Evolutionary conservation across 2,329 filamentous ascomycete species (phyloP).

Genomic region (Didymella segeticola): DNA sequence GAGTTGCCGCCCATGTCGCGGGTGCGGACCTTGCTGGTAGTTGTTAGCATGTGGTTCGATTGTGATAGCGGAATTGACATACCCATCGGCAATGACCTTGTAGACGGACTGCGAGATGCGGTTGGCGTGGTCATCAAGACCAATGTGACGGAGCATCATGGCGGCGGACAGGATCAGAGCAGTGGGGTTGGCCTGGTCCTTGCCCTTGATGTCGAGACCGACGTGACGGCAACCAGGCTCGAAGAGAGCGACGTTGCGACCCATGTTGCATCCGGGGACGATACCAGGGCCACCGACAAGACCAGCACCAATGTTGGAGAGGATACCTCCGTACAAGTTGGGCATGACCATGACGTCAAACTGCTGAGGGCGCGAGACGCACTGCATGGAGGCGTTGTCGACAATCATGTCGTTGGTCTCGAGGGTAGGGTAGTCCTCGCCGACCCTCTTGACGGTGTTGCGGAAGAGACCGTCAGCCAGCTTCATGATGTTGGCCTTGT

Average conservation of each 20-base stretch:
- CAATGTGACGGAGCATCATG: conserved; percentile 97
- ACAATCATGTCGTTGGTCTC: conserved; percentile 99
- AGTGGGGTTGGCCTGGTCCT: conserved; percentile 98
- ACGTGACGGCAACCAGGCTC: conserved; percentile 99
- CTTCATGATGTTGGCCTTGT: conserved; percentile 99
- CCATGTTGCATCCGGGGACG: conserved; percentile 99
- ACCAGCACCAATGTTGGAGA: conserved; percentile 98
- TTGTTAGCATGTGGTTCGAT: conserved; percentile 37
- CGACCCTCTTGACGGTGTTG: conserved; percentile 91
- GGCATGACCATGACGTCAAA: conserved; percentile 99
- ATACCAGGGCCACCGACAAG: conserved; percentile 97
- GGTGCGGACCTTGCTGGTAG: conserved; percentile 79
- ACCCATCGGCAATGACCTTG: conserved; percentile 88
- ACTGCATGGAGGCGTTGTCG: conserved; percentile 99
- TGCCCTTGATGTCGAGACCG: conserved; percentile 98
- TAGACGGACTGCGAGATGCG: conserved; percentile 90
- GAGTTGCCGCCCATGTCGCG: conserved; percentile 93
- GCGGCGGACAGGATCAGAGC: conserved; percentile 92
- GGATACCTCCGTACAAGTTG: conserved; percentile 97
- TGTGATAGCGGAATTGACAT: conserved; percentile 47
- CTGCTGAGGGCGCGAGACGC: conserved; percentile 93
- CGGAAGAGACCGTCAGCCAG: conserved; percentile 98
- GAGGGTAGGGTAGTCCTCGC: conserved; percentile 93
- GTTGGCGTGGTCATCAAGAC: conserved; percentile 97
- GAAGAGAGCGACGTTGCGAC: conserved; percentile 96